Evolutionary conservation across 345 rosid genomes (phyloP).

Genomic region (Draba incana): DNA sequence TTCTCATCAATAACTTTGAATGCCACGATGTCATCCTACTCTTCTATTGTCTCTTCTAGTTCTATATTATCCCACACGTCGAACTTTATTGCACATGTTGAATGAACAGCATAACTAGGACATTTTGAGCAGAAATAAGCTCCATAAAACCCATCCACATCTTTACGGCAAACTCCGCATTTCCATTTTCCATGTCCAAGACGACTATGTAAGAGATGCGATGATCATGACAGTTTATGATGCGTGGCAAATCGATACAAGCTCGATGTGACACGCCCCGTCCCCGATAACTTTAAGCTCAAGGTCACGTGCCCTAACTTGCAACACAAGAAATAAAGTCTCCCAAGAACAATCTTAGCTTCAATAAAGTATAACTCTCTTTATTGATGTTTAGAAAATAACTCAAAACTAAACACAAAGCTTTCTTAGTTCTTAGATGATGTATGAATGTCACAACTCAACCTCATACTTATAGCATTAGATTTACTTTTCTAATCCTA

Average conservation of each 20-base stretch:
- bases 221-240: constrained; percentile 4
- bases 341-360: too few species aligned
- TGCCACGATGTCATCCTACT: background rate
- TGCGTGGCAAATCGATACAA: background rate
- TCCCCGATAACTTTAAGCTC: too few species aligned
- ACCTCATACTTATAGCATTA: too few species aligned
- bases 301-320: too few species aligned
- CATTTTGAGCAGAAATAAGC: background rate
- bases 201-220: constrained; percentile 5
- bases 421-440: too few species aligned
- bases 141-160: constrained; percentile 12
- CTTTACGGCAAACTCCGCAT: background rate
- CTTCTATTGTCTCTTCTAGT: constrained; percentile 4
- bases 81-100: background rate
- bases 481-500: too few species aligned
- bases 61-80: constrained; percentile 1
- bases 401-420: too few species aligned
- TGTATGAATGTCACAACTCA: too few species aligned
- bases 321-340: too few species aligned
- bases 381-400: too few species aligned
- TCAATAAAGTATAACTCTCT: too few species aligned
- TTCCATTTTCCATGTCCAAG: background rate
- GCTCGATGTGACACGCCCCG: too few species aligned
- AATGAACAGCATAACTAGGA: constrained; percentile 6
- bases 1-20: constrained; percentile 15